Percentiles rank a stretch among this genome's conserved stretches.
These are phyloP conservation scores for Megacollybia marginata DNA, from an alignment of 768 basidiomycete genomes.

Conservation along the genomic window DNA sequence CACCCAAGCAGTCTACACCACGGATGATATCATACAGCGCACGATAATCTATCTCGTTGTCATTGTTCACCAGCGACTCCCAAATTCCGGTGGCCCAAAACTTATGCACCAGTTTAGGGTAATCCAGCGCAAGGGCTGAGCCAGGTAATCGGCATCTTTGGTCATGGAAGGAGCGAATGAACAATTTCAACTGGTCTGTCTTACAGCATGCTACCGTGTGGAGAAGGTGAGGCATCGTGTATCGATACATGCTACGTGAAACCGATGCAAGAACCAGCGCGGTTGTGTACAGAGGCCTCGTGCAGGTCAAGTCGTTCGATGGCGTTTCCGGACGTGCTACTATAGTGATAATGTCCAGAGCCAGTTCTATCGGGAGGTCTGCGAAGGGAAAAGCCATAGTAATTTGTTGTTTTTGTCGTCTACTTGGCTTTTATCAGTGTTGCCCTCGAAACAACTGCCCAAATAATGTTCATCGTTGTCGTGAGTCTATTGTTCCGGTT, in stretches of 20 bases:
- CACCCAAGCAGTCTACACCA: conserved; percentile 24
- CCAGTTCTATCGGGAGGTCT: not conserved
- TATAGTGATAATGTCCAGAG: not conserved
- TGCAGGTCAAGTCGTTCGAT: not conserved
- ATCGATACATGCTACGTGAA: conserved; percentile 23
- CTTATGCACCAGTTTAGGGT: conserved; percentile 20
- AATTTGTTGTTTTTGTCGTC: too few relatives aligned
- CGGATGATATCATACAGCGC: conserved; percentile 20
- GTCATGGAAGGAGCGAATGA: conserved; percentile 22
- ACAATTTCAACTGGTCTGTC: conserved; percentile 19
- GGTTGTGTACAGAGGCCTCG: conserved; percentile 10
- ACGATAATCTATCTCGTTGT: conserved; percentile 10
- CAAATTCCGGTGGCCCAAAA: conserved; percentile 27
- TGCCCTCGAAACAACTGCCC: too few relatives aligned
- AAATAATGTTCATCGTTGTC: too few relatives aligned
- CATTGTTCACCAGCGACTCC: conserved; percentile 16
- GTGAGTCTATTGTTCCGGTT: too few relatives aligned
- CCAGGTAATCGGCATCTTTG: conserved; percentile 11
- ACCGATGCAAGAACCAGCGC: conserved; percentile 25
- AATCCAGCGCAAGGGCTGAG: conserved; percentile 23
- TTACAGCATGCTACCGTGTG: conserved; percentile 27
- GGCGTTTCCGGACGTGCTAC: not conserved
- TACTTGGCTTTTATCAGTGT: too few relatives aligned
- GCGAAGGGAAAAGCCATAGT: not conserved
- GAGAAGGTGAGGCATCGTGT: conserved; percentile 30